These are phyloP conservation scores for Ogataea minuta DNA, from an alignment of 805 yeast genomes.

Conservation along the genomic window DNA sequence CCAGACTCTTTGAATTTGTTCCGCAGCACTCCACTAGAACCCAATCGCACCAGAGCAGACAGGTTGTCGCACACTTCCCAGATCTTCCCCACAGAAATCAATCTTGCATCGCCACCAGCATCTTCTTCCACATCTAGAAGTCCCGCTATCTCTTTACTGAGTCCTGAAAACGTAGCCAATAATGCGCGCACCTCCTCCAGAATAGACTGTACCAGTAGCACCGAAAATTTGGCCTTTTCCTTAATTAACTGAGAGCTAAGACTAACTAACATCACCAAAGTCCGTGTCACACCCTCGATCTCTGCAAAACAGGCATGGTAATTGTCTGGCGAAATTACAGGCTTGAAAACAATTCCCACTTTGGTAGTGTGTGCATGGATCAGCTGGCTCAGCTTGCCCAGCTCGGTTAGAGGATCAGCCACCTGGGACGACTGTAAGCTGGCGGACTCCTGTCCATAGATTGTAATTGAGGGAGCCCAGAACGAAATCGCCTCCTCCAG, in stretches of 20 bases:
- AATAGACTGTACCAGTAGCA: constrained; percentile 33
- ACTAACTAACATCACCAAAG: constrained; percentile 45
- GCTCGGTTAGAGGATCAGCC: constrained; percentile 50
- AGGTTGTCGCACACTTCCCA: constrained; percentile 67
- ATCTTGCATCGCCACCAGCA: constrained; percentile 36
- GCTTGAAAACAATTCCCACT: constrained; percentile 66
- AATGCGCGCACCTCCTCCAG: constrained; percentile 21
- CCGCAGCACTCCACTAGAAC: constrained; percentile 54
- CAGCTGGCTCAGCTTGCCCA: constrained; percentile 56
- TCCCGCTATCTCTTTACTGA: constrained; percentile 20
- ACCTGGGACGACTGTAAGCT: constrained; percentile 28
- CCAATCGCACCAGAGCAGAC: constrained; percentile 40
- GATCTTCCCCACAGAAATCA: constrained; percentile 61
- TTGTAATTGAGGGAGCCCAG: constrained; percentile 19
- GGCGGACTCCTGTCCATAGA: constrained; percentile 1
- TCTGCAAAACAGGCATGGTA: constrained; percentile 47
- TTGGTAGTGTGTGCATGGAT: constrained; percentile 77
- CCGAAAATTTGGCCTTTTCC: constrained; percentile 34
- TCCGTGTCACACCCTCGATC: constrained; percentile 43
- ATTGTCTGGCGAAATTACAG: constrained; percentile 45
- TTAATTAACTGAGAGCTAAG: constrained; percentile 41
- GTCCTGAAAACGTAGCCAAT: constrained; percentile 15
- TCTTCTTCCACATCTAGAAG: constrained; percentile 12
- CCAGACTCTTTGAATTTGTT: constrained; percentile 44
- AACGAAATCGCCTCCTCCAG: constrained; percentile 19